phyloP scores from a whole-genome alignment of 108 stramenopile species.

The Pinguiococcus pyrenoidosus region DNA sequence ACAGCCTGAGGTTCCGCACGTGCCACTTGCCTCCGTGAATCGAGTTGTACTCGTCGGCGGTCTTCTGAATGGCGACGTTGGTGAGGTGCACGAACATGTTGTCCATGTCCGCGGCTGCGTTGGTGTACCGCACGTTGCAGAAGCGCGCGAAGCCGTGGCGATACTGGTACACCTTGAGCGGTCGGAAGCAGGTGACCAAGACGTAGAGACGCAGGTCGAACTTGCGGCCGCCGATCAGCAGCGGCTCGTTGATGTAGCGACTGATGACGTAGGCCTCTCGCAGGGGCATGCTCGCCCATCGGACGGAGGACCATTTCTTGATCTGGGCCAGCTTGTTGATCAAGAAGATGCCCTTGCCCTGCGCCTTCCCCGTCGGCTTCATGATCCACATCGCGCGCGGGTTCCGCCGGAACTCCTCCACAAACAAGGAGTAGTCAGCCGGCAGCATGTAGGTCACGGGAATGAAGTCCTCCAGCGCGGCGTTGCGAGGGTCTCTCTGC shows the following conservation, averaged over 20 bases:
- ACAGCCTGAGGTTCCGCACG: constrained; percentile 30
- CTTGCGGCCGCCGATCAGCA: constrained; percentile 61
- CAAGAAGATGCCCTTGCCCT: constrained; percentile 49
- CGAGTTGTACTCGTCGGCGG: constrained; percentile 45
- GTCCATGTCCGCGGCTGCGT: constrained; percentile 30
- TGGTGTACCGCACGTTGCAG: constrained; percentile 47
- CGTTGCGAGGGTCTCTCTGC: neutral
- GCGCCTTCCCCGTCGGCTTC: constrained; percentile 37
- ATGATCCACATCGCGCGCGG: constrained; percentile 43
- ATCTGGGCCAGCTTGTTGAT: constrained; percentile 39
- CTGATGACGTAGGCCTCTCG: constrained; percentile 42
- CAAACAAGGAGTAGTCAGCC: constrained; percentile 37
- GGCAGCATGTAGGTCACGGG: constrained; percentile 48
- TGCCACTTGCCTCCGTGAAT: constrained; percentile 55
- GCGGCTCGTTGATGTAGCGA: constrained; percentile 60
- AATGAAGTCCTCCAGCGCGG: constrained; percentile 32
- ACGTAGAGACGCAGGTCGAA: constrained; percentile 61
- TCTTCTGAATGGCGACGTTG: constrained; percentile 55
- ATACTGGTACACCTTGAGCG: constrained; percentile 43
- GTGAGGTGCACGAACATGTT: constrained; percentile 47
- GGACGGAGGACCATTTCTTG: constrained; percentile 20
- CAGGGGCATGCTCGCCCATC: constrained; percentile 27
- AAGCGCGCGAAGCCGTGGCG: constrained; percentile 51
- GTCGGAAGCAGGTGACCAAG: constrained; percentile 43
- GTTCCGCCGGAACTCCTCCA: constrained; percentile 39